A percentile compares a stretch with the other conserved stretches of the same genome.
phyloP scores from a whole-genome alignment of 306 rosid species.

The Begonia masoniana region DNA sequence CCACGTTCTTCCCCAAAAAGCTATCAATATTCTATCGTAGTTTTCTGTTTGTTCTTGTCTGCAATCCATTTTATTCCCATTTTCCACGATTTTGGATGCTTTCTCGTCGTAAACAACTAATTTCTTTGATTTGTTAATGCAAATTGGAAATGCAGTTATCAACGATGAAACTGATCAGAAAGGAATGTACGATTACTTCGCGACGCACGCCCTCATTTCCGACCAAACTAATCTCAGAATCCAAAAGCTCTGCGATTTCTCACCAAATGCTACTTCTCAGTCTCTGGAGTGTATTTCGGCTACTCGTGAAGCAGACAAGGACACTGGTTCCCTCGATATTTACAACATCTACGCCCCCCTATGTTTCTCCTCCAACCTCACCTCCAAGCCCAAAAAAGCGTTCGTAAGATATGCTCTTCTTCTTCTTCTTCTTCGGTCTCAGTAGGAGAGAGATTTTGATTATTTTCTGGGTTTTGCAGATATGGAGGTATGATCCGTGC shows the following conservation, averaged over 20 bases:
- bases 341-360: slow-evolving; percentile 55
- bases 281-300: slow-evolving; percentile 18
- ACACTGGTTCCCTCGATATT: slow-evolving; percentile 19
- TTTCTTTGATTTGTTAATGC: slow-evolving; percentile 3
- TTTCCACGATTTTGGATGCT: too few species aligned
- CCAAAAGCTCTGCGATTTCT: slow-evolving; percentile 26
- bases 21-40: too few species aligned
- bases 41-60: too few species aligned
- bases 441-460: neutral
- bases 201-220: slow-evolving; percentile 40
- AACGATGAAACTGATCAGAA: slow-evolving; percentile 38
- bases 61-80: too few species aligned
- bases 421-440: neutral
- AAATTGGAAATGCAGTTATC: slow-evolving; percentile 74
- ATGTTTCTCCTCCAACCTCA: slow-evolving; percentile 32
- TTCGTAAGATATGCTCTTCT: slow-evolving; percentile 29
- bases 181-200: slow-evolving; percentile 57
- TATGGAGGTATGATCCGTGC: slow-evolving; percentile 48
- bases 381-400: slow-evolving; percentile 29
- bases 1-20: too few species aligned
- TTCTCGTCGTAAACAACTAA: too few species aligned
- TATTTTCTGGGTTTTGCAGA: slow-evolving; percentile 22
- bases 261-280: slow-evolving; percentile 10
- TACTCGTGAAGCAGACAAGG: neutral
- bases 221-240: slow-evolving; percentile 16